Base-by-base conservation (phyloP, 2,329 filamentous ascomycete genomes). In the Dendrostoma leiphaemia region DNA sequence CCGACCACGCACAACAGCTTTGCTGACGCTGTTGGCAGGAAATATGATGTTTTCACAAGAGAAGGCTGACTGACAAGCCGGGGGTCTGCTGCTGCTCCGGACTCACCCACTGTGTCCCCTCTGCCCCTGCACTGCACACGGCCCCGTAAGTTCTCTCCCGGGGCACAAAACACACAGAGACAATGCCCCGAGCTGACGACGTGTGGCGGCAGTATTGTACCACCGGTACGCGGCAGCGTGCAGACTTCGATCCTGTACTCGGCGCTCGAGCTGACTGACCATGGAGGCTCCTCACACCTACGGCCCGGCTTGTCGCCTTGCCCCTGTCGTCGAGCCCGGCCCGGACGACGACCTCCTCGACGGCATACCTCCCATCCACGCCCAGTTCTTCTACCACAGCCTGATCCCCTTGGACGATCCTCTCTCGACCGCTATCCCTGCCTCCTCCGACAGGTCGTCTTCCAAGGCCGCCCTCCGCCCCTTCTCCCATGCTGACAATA, bases 311-410 rank as follows among this genome's bases (percentile, higher is more conserved):
- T 90, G 86, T 65, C 80, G 79, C 34, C 71, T 83, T 35, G 74
- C 78, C 12, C 77, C 79, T 63, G 62, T 76, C 64, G 63, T 75
- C 54, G 62, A 71, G 64, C 69, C 70, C 26, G 62, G 69, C 53
- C 62, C 69, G 5, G 54, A 63, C 24, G 57, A 67, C 23, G 69
- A 53, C 13, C 49, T 70, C 53, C 67, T 72, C 41, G 71, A 78
- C 51, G 75, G 73, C 50, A 76, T 81, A 23, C 87, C 88, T 15
- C 78, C 82, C 0, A 69, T 88, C 51, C 77, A 79, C 29, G 80
- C 87, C 21, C 89, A 91, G 59, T 96, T 91, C 74, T 96, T 96
- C 71, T 96, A 96, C 70, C 82, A 85, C 13, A 94, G 91, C 10
- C 76, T 85, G 12, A 81, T 93, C 47, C 87, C 91, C 28, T 91